A percentile compares a stretch with the other conserved stretches of the same genome.
Evolutionary conservation across 805 yeast species (phyloP).

Genomic region (Candida broadrunensis): DNA sequence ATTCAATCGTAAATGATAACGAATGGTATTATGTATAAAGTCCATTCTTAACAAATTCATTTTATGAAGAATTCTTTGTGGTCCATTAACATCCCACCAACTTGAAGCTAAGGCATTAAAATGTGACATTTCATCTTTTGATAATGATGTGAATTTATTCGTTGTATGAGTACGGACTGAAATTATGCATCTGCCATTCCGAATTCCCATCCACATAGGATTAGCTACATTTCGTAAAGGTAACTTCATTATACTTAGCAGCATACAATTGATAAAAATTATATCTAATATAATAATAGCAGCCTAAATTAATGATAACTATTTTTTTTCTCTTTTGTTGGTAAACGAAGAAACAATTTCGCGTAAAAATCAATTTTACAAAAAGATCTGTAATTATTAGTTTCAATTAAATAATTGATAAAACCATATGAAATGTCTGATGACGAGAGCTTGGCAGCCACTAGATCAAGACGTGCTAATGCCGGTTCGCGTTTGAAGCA

Average conservation of each 20-base stretch:
- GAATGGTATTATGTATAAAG: conserved; percentile 66
- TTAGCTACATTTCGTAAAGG: neutral
- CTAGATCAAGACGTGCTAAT: conserved; percentile 76
- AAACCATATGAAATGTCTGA: conserved; percentile 3
- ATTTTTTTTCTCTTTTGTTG: too few relatives aligned
- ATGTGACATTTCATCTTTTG: conserved; percentile 69
- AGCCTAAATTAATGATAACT: too few relatives aligned
- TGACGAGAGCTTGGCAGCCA: conserved; percentile 58
- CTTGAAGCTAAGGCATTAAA: conserved; percentile 83
- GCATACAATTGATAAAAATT: too few relatives aligned
- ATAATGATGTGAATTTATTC: conserved; percentile 37
- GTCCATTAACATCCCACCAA: conserved; percentile 98
- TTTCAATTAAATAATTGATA: too few relatives aligned
- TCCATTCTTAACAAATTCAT: conserved; percentile 92
- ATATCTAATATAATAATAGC: too few relatives aligned
- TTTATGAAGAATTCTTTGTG: conserved; percentile 89
- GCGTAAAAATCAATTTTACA: too few relatives aligned
- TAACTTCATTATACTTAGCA: neutral
- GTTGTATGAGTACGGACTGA: neutral
- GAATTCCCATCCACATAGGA: neutral
- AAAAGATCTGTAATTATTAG: too few relatives aligned
- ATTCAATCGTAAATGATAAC: conserved; percentile 42
- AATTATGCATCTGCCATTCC: neutral
- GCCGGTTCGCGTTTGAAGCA: conserved; percentile 85
- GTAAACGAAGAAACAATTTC: too few relatives aligned